Evolutionary conservation across 805 yeast genomes (phyloP).

Genomic region (Lipomyces yamadae): DNA sequence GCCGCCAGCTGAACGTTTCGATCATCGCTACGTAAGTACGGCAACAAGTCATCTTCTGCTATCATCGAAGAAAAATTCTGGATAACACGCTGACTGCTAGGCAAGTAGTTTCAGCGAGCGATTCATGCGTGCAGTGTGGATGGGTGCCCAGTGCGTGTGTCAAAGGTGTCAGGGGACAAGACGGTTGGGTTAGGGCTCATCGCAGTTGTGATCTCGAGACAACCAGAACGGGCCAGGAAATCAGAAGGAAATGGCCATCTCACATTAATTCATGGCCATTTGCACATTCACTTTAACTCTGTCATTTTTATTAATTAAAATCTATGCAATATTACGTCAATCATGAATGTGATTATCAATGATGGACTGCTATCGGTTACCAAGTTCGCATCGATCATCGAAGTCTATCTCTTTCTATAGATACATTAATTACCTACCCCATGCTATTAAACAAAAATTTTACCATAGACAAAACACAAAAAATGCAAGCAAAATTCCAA

Average conservation of each 20-base stretch:
- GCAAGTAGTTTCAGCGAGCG: not conserved
- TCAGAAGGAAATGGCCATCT: too few relatives aligned
- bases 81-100: not conserved
- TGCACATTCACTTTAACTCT: too few relatives aligned
- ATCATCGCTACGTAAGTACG: constrained; percentile 22
- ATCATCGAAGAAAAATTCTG: constrained; percentile 19
- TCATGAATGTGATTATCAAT: too few relatives aligned
- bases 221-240: too few relatives aligned
- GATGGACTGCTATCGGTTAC: too few relatives aligned
- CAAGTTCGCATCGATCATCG: not conserved
- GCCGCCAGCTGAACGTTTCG: constrained; percentile 32
- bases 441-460: not conserved
- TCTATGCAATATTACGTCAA: too few relatives aligned
- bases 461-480: not conserved
- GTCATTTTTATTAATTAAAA: too few relatives aligned
- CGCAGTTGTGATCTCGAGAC: not conserved
- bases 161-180: not conserved
- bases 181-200: not conserved
- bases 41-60: constrained; percentile 29
- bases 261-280: too few relatives aligned
- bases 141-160: not conserved
- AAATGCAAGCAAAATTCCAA: not conserved
- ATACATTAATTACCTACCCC: not conserved
- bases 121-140: not conserved
- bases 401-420: not conserved